phyloP scores from a whole-genome alignment of 495 filamentous ascomycete species.

The Podospora pseudoanserina region DNA sequence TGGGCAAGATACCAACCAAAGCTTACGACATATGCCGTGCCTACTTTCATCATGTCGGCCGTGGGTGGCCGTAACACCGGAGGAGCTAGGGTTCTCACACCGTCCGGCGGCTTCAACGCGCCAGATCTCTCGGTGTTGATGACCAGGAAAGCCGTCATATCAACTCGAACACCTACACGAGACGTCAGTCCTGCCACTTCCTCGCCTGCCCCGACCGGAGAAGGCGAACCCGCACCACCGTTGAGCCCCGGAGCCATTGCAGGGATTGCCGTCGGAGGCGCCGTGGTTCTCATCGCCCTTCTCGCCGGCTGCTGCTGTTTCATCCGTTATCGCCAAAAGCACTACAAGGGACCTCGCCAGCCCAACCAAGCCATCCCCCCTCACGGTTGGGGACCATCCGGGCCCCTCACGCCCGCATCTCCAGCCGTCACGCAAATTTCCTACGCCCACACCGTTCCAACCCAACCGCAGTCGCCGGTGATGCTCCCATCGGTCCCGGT shows the following conservation, averaged over 20 bases:
- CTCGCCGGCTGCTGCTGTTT: slow-evolving; percentile 15
- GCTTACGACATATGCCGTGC: slow-evolving; percentile 22
- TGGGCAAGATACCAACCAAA: slow-evolving; percentile 19
- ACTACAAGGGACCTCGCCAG: slow-evolving; percentile 16
- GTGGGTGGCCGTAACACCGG: slow-evolving; percentile 17
- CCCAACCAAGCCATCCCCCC: background rate
- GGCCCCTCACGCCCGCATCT: background rate
- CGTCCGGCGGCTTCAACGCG: slow-evolving; percentile 15
- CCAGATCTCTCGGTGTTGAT: slow-evolving; percentile 20
- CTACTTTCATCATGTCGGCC: slow-evolving; percentile 13
- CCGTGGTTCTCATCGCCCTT: background rate
- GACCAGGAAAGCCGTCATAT: slow-evolving; percentile 15
- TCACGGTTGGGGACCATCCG: background rate
- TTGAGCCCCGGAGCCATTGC: slow-evolving; percentile 19
- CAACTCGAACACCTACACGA: slow-evolving; percentile 13
- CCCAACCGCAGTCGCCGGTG: background rate
- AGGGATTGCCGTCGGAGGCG: slow-evolving; percentile 18
- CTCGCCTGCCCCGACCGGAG: background rate
- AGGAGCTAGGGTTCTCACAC: slow-evolving; percentile 15
- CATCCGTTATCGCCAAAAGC: slow-evolving; percentile 16
- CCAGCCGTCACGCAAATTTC: slow-evolving; percentile 2
- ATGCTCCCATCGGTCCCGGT: background rate
- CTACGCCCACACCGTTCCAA: background rate
- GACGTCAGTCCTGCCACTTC: slow-evolving; percentile 4
- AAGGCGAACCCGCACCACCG: background rate